Conservation (phyloP, 1,284 basidiomycete genomes). For the Ceratobasidium theobromae region DNA sequence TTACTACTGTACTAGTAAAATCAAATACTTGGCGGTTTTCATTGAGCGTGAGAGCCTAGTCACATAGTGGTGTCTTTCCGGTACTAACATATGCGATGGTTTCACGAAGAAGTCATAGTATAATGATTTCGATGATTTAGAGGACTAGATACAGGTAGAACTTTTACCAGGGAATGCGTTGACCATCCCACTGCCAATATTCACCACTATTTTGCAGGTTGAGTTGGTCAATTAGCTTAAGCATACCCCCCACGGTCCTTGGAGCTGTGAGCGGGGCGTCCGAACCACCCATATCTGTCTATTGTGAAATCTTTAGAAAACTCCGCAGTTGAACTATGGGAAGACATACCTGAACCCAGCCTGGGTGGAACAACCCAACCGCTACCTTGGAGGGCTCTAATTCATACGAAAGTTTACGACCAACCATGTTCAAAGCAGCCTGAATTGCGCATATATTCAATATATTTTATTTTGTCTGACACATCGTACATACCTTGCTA, state of each 20-base stretch:
- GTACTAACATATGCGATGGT: not conserved
- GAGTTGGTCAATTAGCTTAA: not conserved
- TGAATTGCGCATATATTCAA: not conserved
- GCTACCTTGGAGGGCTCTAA: not conserved
- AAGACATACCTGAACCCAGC: constrained; percentile 22
- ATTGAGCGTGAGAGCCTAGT: no score
- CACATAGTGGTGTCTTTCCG: no score
- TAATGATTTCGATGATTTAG: not conserved
- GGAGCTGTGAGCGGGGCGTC: not conserved
- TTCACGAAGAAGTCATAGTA: no score
- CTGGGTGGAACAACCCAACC: constrained; percentile 5
- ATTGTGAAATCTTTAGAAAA: not conserved
- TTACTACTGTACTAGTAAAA: no score
- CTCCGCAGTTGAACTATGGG: not conserved
- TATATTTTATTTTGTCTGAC: not conserved
- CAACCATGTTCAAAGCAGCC: constrained; percentile 23
- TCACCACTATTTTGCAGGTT: not conserved
- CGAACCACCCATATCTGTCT: constrained; percentile 20
- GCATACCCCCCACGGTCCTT: constrained; percentile 6
- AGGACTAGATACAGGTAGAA: not conserved
- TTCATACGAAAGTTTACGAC: constrained; percentile 22
- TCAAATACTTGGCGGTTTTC: no score
- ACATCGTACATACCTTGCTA: not conserved
- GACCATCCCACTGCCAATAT: constrained; percentile 7
- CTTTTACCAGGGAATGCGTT: not conserved